Percentiles rank a stretch among this genome's conserved stretches.
phyloP scores from a whole-genome alignment of 2,329 filamentous ascomycete genomes.

The Calonectria crousiana region DNA sequence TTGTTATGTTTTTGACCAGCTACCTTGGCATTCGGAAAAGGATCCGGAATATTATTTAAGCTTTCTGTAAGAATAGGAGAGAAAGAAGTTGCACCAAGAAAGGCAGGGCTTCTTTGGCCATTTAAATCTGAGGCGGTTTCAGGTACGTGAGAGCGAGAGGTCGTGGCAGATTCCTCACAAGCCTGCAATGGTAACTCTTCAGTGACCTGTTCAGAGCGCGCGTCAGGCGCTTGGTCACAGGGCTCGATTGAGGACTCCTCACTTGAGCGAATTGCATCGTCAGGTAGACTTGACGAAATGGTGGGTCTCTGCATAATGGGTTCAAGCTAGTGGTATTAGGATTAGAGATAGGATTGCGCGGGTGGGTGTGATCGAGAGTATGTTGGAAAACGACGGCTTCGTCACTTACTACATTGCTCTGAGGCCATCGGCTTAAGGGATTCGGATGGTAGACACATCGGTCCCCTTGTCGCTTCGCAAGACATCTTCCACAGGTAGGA shows the following conservation, averaged over 20 bases:
- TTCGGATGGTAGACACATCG: constrained; percentile 11
- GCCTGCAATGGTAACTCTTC: neutral
- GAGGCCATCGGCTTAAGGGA: neutral
- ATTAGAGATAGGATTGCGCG: neutral
- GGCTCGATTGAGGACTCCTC: neutral
- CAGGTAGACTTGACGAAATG: neutral
- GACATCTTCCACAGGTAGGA: constrained; percentile 10
- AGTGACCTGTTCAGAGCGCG: neutral
- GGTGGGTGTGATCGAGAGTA: neutral
- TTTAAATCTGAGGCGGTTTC: neutral
- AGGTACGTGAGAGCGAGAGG: neutral
- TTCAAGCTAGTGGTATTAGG: neutral
- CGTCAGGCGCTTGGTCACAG: neutral
- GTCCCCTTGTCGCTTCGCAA: neutral
- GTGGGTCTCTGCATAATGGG: neutral
- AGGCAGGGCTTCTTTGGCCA: neutral
- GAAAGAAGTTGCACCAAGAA: constrained; percentile 2
- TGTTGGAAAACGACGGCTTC: no score
- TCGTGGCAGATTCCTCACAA: neutral
- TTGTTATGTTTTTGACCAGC: neutral
- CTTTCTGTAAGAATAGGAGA: neutral
- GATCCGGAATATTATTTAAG: neutral
- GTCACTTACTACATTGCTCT: neutral
- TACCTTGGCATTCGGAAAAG: neutral
- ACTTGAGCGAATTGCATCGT: neutral